Base-by-base conservation (phyloP, 352 stramenopile species). In the Blastocystis sp. region DNA sequence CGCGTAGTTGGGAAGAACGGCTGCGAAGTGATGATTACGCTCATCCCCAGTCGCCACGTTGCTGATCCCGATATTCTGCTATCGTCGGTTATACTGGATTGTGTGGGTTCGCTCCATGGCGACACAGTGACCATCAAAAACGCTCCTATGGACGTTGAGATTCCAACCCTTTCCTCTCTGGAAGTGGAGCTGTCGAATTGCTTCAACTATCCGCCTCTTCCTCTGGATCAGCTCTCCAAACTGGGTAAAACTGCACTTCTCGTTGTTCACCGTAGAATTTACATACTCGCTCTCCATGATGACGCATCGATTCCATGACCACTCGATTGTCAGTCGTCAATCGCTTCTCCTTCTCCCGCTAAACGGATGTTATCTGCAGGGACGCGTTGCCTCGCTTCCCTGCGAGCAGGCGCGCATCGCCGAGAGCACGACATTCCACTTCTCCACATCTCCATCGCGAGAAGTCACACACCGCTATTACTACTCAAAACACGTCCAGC, bases 261-360 rank as follows among this genome's bases (percentile, higher is more conserved):
- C 16, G 6, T 55, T 55, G n/a, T 55, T 6, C 9, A 55, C 45
- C 16, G 45, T 19, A 55, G 45, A 55, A 6, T n/a, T 4, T 37
- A 21, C 9, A 2, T 77, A 77, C 29, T 77, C 66, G 2, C 21
- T 77, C 16, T 21, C 9, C 29, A 35, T 29, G 29, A 16, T 77
- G n/a, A 24, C 29, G n/a, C 66, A 77, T 51, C 66, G 50, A 9
- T 41, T 59, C 50, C 50, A 50, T 16, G 13, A 77, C 55, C 4
- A 13, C n/a, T 26, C n/a, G 2, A 59, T 60, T 55, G 24, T 50
- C n/a, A 33, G 4, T 51, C 1, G 55, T 13, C 6, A 45, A 29
- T 77, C 66, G 24, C 13, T 26, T 77, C 66, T 77, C n/a, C 66
- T 77, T 16, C 66, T 77, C 55, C 66, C 66, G 16, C 1, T 77